These are phyloP conservation scores for Lepidium sativum DNA, from an alignment of 345 rosid species.

Conservation along the genomic window DNA sequence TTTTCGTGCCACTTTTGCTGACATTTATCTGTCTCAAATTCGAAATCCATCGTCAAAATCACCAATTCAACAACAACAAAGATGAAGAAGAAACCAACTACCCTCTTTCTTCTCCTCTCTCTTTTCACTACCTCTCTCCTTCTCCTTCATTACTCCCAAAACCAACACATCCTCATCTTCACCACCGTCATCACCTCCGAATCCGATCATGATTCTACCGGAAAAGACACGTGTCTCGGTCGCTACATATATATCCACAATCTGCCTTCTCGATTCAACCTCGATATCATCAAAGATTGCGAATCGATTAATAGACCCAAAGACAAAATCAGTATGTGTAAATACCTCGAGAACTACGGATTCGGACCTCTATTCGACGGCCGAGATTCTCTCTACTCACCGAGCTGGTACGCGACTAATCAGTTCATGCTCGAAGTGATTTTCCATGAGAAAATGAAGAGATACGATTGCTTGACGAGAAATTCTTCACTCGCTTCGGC, in stretches of 20 bases:
- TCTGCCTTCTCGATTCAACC: conserved; percentile 43
- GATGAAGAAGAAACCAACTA: conserved; percentile 2
- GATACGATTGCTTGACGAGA: conserved; percentile 42
- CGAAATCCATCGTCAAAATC: too few relatives aligned
- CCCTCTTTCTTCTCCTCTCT: conserved; percentile 13
- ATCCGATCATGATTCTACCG: neutral
- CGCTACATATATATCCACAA: conserved; percentile 38
- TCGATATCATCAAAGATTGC: conserved; percentile 35
- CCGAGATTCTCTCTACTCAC: neutral
- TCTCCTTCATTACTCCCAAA: conserved; percentile 11
- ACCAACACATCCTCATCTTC: conserved; percentile 12
- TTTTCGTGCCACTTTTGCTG: neutral
- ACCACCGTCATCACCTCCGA: neutral
- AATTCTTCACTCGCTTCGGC: conserved; percentile 48
- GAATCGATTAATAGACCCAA: conserved; percentile 28
- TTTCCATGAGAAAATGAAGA: conserved; percentile 43
- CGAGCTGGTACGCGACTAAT: conserved; percentile 33
- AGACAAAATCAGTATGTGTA: conserved; percentile 41
- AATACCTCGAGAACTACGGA: conserved; percentile 30
- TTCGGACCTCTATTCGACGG: conserved; percentile 35
- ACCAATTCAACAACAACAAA: neutral
- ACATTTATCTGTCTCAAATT: neutral
- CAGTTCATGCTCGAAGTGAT: conserved; percentile 52
- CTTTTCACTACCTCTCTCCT: conserved; percentile 13
- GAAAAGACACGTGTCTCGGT: conserved; percentile 30